Evolutionary conservation across 73 alveolate species (phyloP).

Genomic region (Stentor roeselii): DNA sequence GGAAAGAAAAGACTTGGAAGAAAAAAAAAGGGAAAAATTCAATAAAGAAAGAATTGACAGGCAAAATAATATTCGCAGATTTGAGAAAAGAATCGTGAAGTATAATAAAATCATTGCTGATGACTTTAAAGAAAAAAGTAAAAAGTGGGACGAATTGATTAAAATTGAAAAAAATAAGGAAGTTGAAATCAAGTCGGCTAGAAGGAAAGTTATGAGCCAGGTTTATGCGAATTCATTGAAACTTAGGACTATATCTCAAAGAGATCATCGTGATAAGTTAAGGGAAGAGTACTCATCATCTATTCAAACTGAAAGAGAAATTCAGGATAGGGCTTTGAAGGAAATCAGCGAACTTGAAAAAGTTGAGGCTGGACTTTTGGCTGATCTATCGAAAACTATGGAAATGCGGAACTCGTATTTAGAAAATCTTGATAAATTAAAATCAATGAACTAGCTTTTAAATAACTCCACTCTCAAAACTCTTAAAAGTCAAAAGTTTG

Average conservation of each 20-base stretch:
- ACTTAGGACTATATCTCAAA: not conserved
- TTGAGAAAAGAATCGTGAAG: not conserved
- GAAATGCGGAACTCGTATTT: not conserved
- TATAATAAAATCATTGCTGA: not conserved
- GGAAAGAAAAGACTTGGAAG: not conserved
- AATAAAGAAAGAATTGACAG: not conserved
- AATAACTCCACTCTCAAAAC: too few relatives aligned
- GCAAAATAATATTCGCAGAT: too few relatives aligned
- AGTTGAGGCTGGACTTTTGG: not conserved
- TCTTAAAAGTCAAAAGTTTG: too few relatives aligned
- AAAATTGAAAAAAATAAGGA: not conserved
- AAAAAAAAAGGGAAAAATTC: not conserved
- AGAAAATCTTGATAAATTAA: not conserved
- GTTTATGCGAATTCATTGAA: not conserved
- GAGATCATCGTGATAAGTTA: not conserved
- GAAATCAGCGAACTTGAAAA: not conserved
- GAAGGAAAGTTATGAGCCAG: not conserved
- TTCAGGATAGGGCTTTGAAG: not conserved
- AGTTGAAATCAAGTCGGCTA: not conserved
- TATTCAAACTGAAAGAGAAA: not conserved
- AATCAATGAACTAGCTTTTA: too few relatives aligned
- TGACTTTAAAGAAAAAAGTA: not conserved
- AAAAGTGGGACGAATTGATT: not conserved
- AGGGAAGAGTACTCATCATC: not conserved
- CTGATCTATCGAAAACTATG: not conserved